Base-by-base conservation (phyloP, 192 early-diverging fungal genomes). In the Umbelopsis isabellina region DNA sequence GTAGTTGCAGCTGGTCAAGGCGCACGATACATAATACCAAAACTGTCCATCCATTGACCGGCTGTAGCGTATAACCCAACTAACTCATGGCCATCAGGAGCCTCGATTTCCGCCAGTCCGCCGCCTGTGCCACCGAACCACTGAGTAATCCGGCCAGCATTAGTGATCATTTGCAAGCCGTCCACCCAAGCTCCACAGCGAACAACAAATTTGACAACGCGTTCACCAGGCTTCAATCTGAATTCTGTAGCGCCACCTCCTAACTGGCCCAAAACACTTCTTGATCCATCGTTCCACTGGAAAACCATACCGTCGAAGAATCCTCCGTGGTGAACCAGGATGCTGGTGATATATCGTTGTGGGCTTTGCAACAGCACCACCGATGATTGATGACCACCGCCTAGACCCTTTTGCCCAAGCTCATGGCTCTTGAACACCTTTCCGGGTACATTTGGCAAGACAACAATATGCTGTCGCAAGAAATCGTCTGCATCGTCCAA, bases 71-170 rank as follows among this genome's bases (percentile, higher is more conserved):
- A 82, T 15, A 88, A 13, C 48, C 89, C 87, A 69, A 84, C 76
- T 79, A 89, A 75, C 65, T 74, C 45, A 74, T 86, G 82, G 9
- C 80, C 84, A 6, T 69, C 44, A 5, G 89, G 89, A 41, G 82
- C 75, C 67, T 76, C 69, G n/a, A 90, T 44, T 8, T 81, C 49
- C n/a, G 71, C 74, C 18, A 68, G 65, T 35, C 48, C 72, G 1
- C 88, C 88, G 45, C 86, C 84, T 2, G 20, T 70, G 18, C 86
- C 82, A 70, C 89, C 89, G 65, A 74, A 80, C 89, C 89, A 91
- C 16, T 75, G 83, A 65, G 73, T 81, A n/a, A 68, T 52, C 12
- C 75, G 76, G 45, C 89, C 86, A n/a, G 65, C 71, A 23, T 72
- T 75, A 4, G 85, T 85, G 46, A 82, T 69, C 70, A 89, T 80